Conservation (phyloP, 805 yeast species). For the Schizosaccharomyces octosporus region DNA sequence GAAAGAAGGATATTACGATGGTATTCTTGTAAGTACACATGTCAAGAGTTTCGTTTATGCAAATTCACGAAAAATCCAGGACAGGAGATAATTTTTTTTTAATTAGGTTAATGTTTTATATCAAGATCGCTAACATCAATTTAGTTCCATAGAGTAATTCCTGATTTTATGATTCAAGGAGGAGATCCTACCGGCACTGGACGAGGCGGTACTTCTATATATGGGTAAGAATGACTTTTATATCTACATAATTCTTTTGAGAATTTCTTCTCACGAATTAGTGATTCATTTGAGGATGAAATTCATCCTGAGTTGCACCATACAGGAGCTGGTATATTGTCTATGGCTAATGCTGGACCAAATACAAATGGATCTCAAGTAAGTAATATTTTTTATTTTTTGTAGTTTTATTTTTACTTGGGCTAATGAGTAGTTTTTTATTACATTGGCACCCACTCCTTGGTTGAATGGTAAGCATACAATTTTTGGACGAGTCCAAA, state of each 20-base stretch:
- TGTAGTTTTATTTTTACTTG: slow-evolving; percentile 16
- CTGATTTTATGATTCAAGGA: slow-evolving; percentile 15
- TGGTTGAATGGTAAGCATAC: slow-evolving; percentile 58
- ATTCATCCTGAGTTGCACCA: slow-evolving; percentile 27
- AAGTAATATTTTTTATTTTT: background rate
- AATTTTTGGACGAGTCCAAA: slow-evolving; percentile 42
- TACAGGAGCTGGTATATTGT: slow-evolving; percentile 54
- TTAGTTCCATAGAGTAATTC: slow-evolving; percentile 3
- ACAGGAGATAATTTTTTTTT: slow-evolving; percentile 2
- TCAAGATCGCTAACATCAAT: background rate
- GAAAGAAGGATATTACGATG: slow-evolving; percentile 13
- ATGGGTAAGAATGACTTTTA: slow-evolving; percentile 7
- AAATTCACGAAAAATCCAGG: background rate
- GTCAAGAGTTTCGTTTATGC: background rate
- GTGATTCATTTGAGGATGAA: slow-evolving; percentile 13
- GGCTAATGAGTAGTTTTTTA: slow-evolving; percentile 28
- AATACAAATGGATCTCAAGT: slow-evolving; percentile 58
- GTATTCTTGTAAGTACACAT: slow-evolving; percentile 7
- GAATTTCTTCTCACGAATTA: background rate
- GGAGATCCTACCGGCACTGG: slow-evolving; percentile 17
- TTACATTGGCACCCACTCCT: slow-evolving; percentile 51
- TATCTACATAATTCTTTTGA: background rate
- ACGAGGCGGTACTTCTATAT: slow-evolving; percentile 12
- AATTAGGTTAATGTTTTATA: too few species aligned
- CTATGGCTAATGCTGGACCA: slow-evolving; percentile 88